These are phyloP conservation scores for Piper longum DNA, from an alignment of 164 flowering plant genomes.

Conservation along the genomic window DNA sequence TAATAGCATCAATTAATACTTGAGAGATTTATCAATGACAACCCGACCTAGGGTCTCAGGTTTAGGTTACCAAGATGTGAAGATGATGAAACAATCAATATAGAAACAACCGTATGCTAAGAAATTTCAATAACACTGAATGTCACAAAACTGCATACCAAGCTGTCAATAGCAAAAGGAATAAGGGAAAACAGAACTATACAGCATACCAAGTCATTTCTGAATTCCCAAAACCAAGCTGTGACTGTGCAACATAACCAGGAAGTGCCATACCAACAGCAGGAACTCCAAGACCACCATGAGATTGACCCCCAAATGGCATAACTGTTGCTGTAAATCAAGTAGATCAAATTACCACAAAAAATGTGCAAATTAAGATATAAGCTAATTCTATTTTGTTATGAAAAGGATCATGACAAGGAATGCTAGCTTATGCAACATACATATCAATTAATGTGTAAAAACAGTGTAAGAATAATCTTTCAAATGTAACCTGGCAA, in stretches of 20 bases:
- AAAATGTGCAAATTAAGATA: background rate
- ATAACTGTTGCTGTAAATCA: slow-evolving; percentile 37
- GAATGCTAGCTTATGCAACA: background rate
- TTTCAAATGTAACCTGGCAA: slow-evolving; percentile 49
- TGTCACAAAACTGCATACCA: background rate
- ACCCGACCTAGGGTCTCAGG: too few species aligned
- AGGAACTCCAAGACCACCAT: slow-evolving; percentile 91
- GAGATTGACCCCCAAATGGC: slow-evolving; percentile 92
- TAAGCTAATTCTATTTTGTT: background rate
- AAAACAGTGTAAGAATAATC: background rate
- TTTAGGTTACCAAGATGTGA: too few species aligned
- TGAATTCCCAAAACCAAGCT: slow-evolving; percentile 72
- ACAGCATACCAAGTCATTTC: slow-evolving; percentile 88
- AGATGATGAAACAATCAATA: too few species aligned
- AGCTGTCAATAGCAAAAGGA: background rate
- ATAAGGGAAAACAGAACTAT: background rate
- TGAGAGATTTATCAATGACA: too few species aligned
- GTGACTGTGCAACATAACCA: slow-evolving; percentile 87
- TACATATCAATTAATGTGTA: background rate
- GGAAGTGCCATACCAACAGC: slow-evolving; percentile 99
- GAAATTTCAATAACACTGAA: too few species aligned
- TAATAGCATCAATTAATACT: too few species aligned
- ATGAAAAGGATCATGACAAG: background rate
- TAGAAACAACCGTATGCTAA: too few species aligned
- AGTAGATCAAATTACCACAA: background rate